Evolutionary conservation across 805 yeast species (phyloP), one percentile per base, ranked within the genome.

Genomic region (Saccharomyces mikatae): DNA sequence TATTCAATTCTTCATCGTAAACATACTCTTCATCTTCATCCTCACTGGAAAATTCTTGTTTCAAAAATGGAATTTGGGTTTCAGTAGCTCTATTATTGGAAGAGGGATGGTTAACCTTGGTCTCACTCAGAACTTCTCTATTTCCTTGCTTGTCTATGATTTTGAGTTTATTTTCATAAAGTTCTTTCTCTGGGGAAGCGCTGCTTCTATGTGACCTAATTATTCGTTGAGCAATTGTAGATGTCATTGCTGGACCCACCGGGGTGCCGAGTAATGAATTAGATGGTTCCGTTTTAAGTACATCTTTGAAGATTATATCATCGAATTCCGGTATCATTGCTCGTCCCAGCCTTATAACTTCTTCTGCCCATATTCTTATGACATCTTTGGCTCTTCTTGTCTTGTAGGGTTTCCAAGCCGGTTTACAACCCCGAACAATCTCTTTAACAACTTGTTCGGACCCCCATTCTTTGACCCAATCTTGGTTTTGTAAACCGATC

Each of bases 391-490:
- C 70, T 13, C 83, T 81, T 46, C 76, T 76, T 4, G 69, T 63
- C 62, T 79, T 81, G 63, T 78, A 74, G 1, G 85, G 81, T 21
- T 75, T 65, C 90, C 91, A 86, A 49, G 75, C 76, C 41, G 80
- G 79, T 56, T 80, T 83, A 67, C 90, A 86, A 6, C 91, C 92
- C 59, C 80, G 78, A 2, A 76, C 76, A 46, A 86, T 74, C 64
- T 84, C 90, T 60, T 80, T 82, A 56, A 86, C 81, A 1, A 84
- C 83, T 30, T 75, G 79, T 32, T 74, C 76, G 1, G 81, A 72
- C 1, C 87, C 86, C 89, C 91, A 85, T 36, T 80, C 79, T 14
- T 72, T 71, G 46, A 81, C 77, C 89, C 89, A 86, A 21, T 66
- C 67, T 52, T 74, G 72, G 52, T 73, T 72, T 51, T 83, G 85